Evolutionary conservation across 2,329 filamentous ascomycete species (phyloP).

Genomic region (Thermochaetoides dissita): DNA sequence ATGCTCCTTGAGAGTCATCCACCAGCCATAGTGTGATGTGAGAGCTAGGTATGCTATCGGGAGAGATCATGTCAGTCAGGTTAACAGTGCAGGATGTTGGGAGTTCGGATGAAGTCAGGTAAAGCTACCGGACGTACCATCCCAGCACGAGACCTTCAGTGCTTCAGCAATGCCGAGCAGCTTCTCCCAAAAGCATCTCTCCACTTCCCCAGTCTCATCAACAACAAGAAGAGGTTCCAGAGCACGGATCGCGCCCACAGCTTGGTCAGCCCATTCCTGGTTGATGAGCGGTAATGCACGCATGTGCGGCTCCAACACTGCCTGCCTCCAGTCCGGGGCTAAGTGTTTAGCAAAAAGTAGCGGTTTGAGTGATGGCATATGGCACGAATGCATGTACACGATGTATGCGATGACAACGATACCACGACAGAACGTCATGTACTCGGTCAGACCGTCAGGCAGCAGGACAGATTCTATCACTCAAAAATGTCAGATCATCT

Average conservation of each 20-base stretch:
- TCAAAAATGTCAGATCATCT: too few relatives aligned
- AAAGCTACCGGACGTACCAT: constrained; percentile 25
- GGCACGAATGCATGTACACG: constrained; percentile 28
- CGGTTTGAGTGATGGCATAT: too few relatives aligned
- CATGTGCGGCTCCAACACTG: constrained; percentile 29
- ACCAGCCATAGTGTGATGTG: constrained; percentile 38
- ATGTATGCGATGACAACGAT: constrained; percentile 41
- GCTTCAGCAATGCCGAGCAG: constrained; percentile 35
- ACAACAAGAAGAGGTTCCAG: too few relatives aligned
- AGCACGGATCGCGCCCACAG: too few relatives aligned
- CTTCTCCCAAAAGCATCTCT: constrained; percentile 31
- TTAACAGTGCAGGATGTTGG: constrained; percentile 1
- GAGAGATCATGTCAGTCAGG: background rate
- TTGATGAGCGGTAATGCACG: constrained; percentile 31
- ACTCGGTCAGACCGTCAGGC: constrained; percentile 45
- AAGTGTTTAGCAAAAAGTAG: too few relatives aligned
- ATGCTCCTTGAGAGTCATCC: constrained; percentile 41
- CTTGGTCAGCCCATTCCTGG: constrained; percentile 21
- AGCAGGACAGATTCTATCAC: constrained; percentile 34
- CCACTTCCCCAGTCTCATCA: constrained; percentile 20
- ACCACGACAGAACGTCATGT: constrained; percentile 45
- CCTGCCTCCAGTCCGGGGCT: too few relatives aligned
- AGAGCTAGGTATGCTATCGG: constrained; percentile 35
- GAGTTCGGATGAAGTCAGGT: background rate
- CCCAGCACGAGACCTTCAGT: constrained; percentile 37